phyloP scores from a whole-genome alignment of 768 basidiomycete species.

The Phylloporus arenicola region DNA sequence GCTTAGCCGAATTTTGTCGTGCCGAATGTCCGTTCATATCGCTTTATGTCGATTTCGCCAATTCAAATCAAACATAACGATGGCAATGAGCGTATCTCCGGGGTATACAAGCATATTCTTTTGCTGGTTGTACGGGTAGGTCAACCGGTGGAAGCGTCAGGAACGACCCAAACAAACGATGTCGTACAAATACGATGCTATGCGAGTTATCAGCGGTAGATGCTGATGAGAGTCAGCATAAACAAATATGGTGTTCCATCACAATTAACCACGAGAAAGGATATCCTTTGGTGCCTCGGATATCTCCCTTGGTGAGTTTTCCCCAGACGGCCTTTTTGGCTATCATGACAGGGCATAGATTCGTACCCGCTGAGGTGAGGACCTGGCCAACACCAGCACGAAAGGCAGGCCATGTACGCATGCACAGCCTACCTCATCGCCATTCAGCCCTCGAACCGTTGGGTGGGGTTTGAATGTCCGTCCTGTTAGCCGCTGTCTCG shows the following conservation, averaged over 20 bases:
- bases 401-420: constrained; percentile 9
- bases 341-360: constrained; percentile 9
- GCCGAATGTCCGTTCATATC: constrained; percentile 5
- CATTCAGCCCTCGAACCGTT: constrained; percentile 10
- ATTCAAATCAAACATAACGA: constrained; percentile 2
- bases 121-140: neutral
- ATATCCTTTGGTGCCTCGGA: constrained; percentile 11
- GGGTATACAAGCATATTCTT: neutral
- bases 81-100: neutral
- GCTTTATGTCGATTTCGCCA: neutral
- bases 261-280: constrained; percentile 30
- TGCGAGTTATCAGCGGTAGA: constrained; percentile 4
- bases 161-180: constrained; percentile 21
- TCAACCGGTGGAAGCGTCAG: constrained; percentile 9
- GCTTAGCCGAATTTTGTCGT: constrained; percentile 12
- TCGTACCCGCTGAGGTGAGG: constrained; percentile 6
- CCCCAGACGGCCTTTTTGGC: neutral
- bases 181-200: constrained; percentile 25
- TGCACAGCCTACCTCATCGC: constrained; percentile 1
- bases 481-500: constrained; percentile 12
- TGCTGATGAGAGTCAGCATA: constrained; percentile 17
- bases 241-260: constrained; percentile 29
- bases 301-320: constrained; percentile 13
- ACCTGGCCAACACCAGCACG: constrained; percentile 13
- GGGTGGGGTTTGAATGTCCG: constrained; percentile 9